Percentiles rank a stretch among this genome's conserved stretches.
Conservation (phyloP, 441 rosid species). For the Aleurites moluccanus region DNA sequence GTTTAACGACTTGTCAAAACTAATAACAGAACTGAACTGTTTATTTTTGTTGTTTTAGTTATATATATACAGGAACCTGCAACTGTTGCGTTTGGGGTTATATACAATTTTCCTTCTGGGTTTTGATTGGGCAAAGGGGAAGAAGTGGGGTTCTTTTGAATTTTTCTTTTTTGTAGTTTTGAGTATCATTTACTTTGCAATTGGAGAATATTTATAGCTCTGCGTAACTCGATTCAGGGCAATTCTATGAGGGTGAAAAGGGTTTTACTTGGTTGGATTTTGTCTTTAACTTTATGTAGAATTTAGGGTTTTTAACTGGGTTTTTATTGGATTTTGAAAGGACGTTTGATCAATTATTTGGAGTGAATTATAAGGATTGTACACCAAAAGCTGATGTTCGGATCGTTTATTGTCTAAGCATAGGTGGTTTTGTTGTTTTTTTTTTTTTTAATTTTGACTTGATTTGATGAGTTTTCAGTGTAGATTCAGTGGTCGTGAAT, state of each 20-base stretch:
- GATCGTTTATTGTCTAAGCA: conserved; percentile 7
- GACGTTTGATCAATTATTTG: conserved; percentile 15
- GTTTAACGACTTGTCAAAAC: conserved; percentile 25
- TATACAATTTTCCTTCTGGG: too few species aligned
- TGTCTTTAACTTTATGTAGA: conserved; percentile 1
- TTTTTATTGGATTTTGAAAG: conserved; percentile 12
- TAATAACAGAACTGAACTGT: conserved; percentile 17
- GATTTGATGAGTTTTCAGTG: background rate
- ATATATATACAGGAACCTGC: conserved; percentile 22
- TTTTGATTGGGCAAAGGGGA: background rate
- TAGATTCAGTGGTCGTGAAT: conserved; percentile 14
- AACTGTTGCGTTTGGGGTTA: conserved; percentile 10
- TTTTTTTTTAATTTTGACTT: background rate
- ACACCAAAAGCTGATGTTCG: background rate
- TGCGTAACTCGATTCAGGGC: conserved; percentile 7
- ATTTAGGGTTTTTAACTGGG: too few species aligned
- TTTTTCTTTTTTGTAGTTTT: too few species aligned
- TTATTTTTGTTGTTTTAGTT: background rate
- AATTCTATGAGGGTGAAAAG: conserved; percentile 17
- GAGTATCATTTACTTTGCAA: background rate
- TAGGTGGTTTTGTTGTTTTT: background rate
- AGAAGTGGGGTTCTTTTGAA: conserved; percentile 12
- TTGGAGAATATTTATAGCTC: conserved; percentile 8
- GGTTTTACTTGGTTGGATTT: conserved; percentile 30
- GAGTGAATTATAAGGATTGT: background rate